phyloP scores from a whole-genome alignment of 2,329 filamentous ascomycete genomes.

The Monosporascus sp. region DNA sequence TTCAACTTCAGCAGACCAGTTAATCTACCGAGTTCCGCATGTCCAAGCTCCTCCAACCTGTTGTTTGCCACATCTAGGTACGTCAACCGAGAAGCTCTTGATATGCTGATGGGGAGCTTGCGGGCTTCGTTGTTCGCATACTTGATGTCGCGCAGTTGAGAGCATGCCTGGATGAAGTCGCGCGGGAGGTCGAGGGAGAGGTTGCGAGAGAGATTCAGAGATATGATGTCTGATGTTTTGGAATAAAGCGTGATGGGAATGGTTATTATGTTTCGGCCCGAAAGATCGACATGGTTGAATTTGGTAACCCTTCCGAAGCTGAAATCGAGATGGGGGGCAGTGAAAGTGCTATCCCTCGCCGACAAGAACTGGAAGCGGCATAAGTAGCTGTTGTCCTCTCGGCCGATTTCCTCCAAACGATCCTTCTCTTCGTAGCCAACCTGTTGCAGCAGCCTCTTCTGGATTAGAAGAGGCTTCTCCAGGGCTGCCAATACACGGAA shows the following conservation, averaged over 20 bases:
- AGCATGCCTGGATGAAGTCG: slow-evolving; percentile 93
- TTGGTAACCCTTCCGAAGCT: slow-evolving; percentile 80
- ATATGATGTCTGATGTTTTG: slow-evolving; percentile 87
- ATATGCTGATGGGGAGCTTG: slow-evolving; percentile 77
- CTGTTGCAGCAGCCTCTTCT: slow-evolving; percentile 86
- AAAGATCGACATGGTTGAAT: slow-evolving; percentile 89
- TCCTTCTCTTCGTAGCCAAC: slow-evolving; percentile 86
- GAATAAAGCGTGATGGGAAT: slow-evolving; percentile 94
- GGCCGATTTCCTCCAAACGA: slow-evolving; percentile 84
- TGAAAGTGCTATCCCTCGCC: slow-evolving; percentile 77
- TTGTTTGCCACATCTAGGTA: slow-evolving; percentile 96
- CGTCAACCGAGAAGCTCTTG: slow-evolving; percentile 74
- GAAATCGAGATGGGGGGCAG: slow-evolving; percentile 70
- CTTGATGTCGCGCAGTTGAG: slow-evolving; percentile 88
- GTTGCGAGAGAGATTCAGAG: slow-evolving; percentile 89
- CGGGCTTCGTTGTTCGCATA: slow-evolving; percentile 92
- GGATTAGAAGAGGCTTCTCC: slow-evolving; percentile 83
- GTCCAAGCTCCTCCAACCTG: slow-evolving; percentile 77
- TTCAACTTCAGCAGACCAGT: slow-evolving; percentile 81
- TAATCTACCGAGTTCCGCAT: slow-evolving; percentile 74
- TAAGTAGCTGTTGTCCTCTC: slow-evolving; percentile 95
- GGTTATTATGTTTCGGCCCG: slow-evolving; percentile 83
- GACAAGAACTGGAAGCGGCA: slow-evolving; percentile 95
- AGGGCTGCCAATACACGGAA: slow-evolving; percentile 72
- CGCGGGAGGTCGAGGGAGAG: slow-evolving; percentile 87